Base-by-base conservation (phyloP, 2,329 filamentous ascomycete genomes). In the Conoideocrella luteorostrata region DNA sequence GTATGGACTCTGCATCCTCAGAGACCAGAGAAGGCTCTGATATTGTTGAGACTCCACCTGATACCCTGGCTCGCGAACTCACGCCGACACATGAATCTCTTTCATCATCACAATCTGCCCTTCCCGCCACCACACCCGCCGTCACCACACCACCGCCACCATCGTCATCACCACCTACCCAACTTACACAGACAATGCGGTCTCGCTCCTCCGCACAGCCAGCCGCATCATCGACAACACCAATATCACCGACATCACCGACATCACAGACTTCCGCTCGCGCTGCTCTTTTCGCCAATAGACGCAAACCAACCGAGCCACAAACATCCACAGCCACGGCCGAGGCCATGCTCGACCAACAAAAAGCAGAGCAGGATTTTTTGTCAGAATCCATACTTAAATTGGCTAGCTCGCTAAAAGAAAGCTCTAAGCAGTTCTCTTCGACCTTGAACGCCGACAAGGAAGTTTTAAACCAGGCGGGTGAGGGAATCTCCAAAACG, bases 301-400 rank as follows among this genome's bases (percentile, higher is more conserved):
- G 62, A 35, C 56, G 63, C 43, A 59, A 64, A 11, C 55, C 66
- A 10, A 54, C 65, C 6, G 56, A 65, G 18, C 56, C 62, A 1
- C 54, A 64, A 43, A 55, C 63, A 4, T 67, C 71, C 4, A 71
- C 71, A 1, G 70, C 77, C 9, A 75, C 77, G 13, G 74, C 79
- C 1, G 88, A 95, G 67, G 75, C 81, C 1, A 75, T 89, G 24
- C 77, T 95, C 34, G 80, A 86, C 54, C 77, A 85, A 56, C 80
- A 95, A 58, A 84, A 87, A 42, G 72, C 71, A 43, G 88, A 95
- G 66, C 90, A 96, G 64, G 88, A 95, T 62, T 71, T 76, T 26
- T 75, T 97, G 3, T 91, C 90, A 0, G 74, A 78, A 29, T 90
- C 86, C 7, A 82, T 97, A n/a, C 72, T 95, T 18, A 70, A 77